These are phyloP conservation scores for Lichtheimia ornata DNA, from an alignment of 371 early-diverging fungal species.

Conservation along the genomic window DNA sequence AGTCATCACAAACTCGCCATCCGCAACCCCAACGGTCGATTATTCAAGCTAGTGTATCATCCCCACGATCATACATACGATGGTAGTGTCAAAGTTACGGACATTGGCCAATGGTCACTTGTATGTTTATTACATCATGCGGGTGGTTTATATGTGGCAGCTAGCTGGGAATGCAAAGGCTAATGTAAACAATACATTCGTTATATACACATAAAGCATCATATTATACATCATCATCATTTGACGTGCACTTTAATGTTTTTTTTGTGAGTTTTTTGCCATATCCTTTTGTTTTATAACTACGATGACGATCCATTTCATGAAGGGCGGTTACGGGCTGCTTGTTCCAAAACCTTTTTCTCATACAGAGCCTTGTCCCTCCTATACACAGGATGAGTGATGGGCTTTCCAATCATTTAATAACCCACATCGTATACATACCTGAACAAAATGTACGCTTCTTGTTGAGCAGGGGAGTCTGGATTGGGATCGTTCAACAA, in stretches of 20 bases:
- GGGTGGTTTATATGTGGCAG: constrained; percentile 40
- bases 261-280: neutral
- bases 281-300: neutral
- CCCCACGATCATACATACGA: constrained; percentile 47
- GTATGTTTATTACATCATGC: constrained; percentile 43
- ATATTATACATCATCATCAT: neutral
- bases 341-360: constrained; percentile 77
- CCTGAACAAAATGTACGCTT: constrained; percentile 89
- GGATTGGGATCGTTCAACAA: constrained; percentile 97
- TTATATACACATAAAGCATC: no score
- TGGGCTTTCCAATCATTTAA: neutral
- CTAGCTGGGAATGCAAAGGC: constrained; percentile 38
- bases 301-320: neutral
- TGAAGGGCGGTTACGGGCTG: constrained; percentile 44
- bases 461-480: constrained; percentile 93
- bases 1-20: constrained; percentile 45
- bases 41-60: constrained; percentile 42
- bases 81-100: constrained; percentile 33
- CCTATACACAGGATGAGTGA: constrained; percentile 24
- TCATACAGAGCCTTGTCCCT: constrained; percentile 74
- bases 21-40: constrained; percentile 40
- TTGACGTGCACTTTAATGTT: constrained; percentile 6
- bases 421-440: constrained; percentile 30
- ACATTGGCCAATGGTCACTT: constrained; percentile 45
- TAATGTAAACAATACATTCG: neutral